phyloP scores from a whole-genome alignment of 352 stramenopile genomes.

The Elongisporangium undulatum region DNA sequence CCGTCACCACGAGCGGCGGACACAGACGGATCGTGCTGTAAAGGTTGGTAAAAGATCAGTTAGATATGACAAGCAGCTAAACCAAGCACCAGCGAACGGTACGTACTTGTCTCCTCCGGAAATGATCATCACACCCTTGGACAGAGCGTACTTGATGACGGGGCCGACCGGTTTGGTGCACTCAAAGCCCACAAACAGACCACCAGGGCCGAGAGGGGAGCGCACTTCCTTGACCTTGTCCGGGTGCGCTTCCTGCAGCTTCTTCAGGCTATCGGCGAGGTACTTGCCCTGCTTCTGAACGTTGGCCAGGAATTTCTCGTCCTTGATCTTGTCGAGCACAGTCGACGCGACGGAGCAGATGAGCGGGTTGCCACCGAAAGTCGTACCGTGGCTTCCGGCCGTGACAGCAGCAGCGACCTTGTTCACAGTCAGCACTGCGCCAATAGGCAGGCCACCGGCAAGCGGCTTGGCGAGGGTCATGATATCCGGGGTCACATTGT shows the following conservation, averaged over 20 bases:
- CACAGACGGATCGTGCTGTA: conserved; percentile 74
- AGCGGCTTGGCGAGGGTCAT: conserved; percentile 98
- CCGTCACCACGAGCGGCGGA: conserved; percentile 73
- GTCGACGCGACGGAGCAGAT: conserved; percentile 90
- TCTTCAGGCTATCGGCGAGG: conserved; percentile 46
- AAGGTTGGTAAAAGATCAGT: conserved; percentile 6
- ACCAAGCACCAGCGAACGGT: background rate
- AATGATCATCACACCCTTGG: conserved; percentile 80
- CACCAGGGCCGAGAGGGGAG: conserved; percentile 55
- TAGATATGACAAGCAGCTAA: conserved; percentile 1
- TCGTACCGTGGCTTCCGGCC: conserved; percentile 93
- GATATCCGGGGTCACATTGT: conserved; percentile 93
- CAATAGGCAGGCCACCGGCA: conserved; percentile 94
- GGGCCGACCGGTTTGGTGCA: conserved; percentile 54
- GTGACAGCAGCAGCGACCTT: conserved; percentile 88
- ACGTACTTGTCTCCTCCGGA: conserved; percentile 78
- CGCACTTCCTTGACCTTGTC: conserved; percentile 70
- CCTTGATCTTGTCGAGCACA: conserved; percentile 74
- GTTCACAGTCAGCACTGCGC: conserved; percentile 92
- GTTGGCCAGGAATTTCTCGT: conserved; percentile 57
- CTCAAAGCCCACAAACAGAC: conserved; percentile 81
- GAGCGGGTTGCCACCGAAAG: conserved; percentile 96
- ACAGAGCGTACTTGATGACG: conserved; percentile 64
- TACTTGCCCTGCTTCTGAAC: conserved; percentile 71
- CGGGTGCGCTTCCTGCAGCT: conserved; percentile 67